phyloP scores from a whole-genome alignment of 768 basidiomycete genomes.

The Lentinula aciculospora region DNA sequence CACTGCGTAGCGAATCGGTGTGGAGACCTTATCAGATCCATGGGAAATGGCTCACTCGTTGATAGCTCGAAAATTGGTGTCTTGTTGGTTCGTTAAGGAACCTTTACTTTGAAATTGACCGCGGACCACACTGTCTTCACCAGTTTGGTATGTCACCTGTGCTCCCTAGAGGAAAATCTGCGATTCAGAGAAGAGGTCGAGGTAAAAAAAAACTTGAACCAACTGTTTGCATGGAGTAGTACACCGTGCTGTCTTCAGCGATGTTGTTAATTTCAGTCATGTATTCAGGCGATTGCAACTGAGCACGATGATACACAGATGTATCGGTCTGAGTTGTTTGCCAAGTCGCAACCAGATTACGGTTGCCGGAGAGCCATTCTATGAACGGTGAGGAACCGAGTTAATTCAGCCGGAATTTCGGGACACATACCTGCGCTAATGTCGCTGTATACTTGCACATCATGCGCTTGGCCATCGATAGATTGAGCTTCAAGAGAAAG shows the following conservation, averaged over 20 bases:
- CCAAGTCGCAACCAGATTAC: slow-evolving; percentile 1
- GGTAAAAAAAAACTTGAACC: neutral
- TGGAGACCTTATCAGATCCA: neutral
- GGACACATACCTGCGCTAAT: slow-evolving; percentile 19
- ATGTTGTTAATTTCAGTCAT: slow-evolving; percentile 9
- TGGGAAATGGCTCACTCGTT: neutral
- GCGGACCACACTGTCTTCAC: slow-evolving; percentile 32
- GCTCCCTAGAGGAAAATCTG: neutral
- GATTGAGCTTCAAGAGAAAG: slow-evolving; percentile 16
- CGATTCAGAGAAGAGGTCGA: neutral
- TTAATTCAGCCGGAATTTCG: neutral
- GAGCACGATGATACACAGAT: slow-evolving; percentile 7
- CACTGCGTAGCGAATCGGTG: slow-evolving; percentile 15
- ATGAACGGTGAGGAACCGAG: neutral
- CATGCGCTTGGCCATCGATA: slow-evolving; percentile 18
- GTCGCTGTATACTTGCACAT: slow-evolving; percentile 24
- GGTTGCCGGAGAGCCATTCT: slow-evolving; percentile 10
- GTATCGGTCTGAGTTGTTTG: slow-evolving; percentile 6
- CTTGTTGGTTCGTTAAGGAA: slow-evolving; percentile 28
- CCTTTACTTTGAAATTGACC: slow-evolving; percentile 34
- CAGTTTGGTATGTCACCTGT: slow-evolving; percentile 33
- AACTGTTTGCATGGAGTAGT: slow-evolving; percentile 3
- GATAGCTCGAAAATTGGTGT: slow-evolving; percentile 35
- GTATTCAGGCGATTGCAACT: slow-evolving; percentile 2
- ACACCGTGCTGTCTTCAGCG: slow-evolving; percentile 12